Percentiles rank a stretch among this genome's conserved stretches.
Conservation (phyloP, 805 yeast species). For the Candida rishiriensis region DNA sequence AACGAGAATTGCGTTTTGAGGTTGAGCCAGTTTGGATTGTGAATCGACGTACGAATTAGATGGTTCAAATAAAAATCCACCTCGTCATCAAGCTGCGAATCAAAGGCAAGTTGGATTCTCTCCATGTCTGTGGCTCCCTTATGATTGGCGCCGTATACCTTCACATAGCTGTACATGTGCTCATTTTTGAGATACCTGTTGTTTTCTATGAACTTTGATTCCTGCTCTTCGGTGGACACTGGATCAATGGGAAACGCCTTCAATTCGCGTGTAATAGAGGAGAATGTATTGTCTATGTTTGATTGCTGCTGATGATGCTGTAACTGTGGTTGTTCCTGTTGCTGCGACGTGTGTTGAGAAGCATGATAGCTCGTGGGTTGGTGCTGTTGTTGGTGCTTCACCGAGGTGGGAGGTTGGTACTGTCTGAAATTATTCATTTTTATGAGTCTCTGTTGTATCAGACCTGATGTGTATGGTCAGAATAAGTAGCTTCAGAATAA, state of each 20-base stretch:
- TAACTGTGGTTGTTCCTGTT: no score
- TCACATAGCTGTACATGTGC: slow-evolving; percentile 26
- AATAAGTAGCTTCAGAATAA: no score
- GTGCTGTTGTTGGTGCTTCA: no score
- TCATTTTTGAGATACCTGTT: slow-evolving; percentile 28
- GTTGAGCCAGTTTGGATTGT: slow-evolving; percentile 32
- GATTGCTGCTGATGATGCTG: no score
- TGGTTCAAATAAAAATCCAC: slow-evolving; percentile 67
- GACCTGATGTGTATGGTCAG: no score
- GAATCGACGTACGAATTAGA: slow-evolving; percentile 40
- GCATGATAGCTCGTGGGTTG: no score
- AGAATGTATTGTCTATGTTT: no score
- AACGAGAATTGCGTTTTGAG: slow-evolving; percentile 37
- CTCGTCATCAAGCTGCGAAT: slow-evolving; percentile 60
- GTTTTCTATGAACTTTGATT: slow-evolving; percentile 26
- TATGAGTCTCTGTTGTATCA: no score
- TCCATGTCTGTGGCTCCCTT: slow-evolving; percentile 61
- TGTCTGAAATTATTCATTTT: no score
- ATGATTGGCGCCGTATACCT: slow-evolving; percentile 31
- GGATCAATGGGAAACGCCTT: slow-evolving; percentile 31
- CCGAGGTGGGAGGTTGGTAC: no score
- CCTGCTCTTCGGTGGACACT: slow-evolving; percentile 30
- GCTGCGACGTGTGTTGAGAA: no score
- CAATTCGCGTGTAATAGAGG: neutral
- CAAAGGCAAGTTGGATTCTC: slow-evolving; percentile 67